Conservation (phyloP, 2,329 filamentous ascomycete genomes). For the Ceratocystis diversiconidia region DNA sequence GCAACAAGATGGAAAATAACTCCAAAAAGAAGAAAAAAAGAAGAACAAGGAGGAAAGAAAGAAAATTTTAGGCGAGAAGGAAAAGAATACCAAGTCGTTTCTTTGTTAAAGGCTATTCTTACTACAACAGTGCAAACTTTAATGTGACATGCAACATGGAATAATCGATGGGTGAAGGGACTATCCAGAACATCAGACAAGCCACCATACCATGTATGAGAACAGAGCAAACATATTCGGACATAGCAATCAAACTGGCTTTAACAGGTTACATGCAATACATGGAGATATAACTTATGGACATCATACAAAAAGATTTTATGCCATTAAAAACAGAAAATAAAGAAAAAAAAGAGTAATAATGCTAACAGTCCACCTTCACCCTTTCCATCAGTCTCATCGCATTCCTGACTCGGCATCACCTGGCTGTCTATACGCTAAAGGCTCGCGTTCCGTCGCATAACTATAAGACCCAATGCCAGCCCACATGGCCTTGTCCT, state of each 20-base stretch:
- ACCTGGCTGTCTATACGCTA: slow-evolving; percentile 8
- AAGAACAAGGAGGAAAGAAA: neutral
- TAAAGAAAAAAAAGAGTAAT: neutral
- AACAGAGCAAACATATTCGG: too few species aligned
- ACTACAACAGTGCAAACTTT: too few species aligned
- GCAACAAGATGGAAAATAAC: slow-evolving; percentile 1
- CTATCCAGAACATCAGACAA: too few species aligned
- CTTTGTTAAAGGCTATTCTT: neutral
- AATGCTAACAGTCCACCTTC: neutral
- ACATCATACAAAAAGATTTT: neutral
- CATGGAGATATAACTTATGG: neutral
- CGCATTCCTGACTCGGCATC: slow-evolving; percentile 13
- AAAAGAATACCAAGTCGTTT: neutral
- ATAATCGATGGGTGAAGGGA: too few species aligned
- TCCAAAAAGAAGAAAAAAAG: neutral
- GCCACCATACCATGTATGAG: too few species aligned
- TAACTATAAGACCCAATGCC: slow-evolving; percentile 51
- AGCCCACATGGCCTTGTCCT: slow-evolving; percentile 62
- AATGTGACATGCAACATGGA: too few species aligned
- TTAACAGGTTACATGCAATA: too few species aligned
- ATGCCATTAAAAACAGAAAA: neutral
- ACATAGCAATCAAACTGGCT: too few species aligned
- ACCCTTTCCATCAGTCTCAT: neutral
- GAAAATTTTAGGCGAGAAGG: neutral
- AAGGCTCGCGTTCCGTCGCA: slow-evolving; percentile 30